Evolutionary conservation across 2,329 filamentous ascomycete genomes (phyloP).

Genomic region (Arthrobotrys conoides): DNA sequence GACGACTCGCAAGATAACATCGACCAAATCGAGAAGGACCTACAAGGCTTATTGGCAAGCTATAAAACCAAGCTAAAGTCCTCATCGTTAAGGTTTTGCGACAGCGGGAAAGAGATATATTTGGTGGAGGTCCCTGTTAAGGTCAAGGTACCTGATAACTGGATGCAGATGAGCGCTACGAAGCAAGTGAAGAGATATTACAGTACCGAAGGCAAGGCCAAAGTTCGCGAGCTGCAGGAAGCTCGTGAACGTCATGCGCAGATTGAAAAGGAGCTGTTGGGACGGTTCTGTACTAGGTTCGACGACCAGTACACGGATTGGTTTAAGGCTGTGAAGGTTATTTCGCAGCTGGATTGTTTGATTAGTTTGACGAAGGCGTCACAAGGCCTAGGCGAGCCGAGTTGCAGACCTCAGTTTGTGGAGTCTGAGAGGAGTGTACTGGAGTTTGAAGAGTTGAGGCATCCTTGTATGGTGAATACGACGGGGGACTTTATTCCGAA

Average conservation of each 20-base stretch:
- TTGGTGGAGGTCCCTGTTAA: slow-evolving; percentile 91
- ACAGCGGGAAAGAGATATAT: slow-evolving; percentile 97
- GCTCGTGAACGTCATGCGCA: slow-evolving; percentile 94
- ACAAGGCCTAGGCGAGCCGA: slow-evolving; percentile 83
- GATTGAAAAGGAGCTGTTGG: slow-evolving; percentile 86
- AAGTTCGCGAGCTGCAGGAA: slow-evolving; percentile 91
- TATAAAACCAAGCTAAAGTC: slow-evolving; percentile 82
- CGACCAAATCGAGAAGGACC: slow-evolving; percentile 79
- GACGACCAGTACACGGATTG: slow-evolving; percentile 87
- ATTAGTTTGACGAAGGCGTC: slow-evolving; percentile 94
- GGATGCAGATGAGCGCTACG: slow-evolving; percentile 97
- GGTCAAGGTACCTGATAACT: slow-evolving; percentile 84
- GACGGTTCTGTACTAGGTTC: slow-evolving; percentile 87
- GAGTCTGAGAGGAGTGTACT: slow-evolving; percentile 86
- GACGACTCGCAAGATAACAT: slow-evolving; percentile 85
- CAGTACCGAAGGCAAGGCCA: slow-evolving; percentile 82
- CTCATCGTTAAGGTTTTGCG: slow-evolving; percentile 79
- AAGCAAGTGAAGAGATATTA: slow-evolving; percentile 93
- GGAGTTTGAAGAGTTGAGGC: slow-evolving; percentile 92
- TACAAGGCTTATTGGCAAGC: slow-evolving; percentile 79
- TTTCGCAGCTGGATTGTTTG: slow-evolving; percentile 93
- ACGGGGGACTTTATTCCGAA: slow-evolving; percentile 98
- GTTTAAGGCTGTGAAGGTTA: slow-evolving; percentile 89
- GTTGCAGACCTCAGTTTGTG: slow-evolving; percentile 89
- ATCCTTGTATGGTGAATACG: slow-evolving; percentile 88